These are phyloP conservation scores for Teratosphaeria gauchensis DNA, from an alignment of 2,329 filamentous ascomycete genomes.

Conservation along the genomic window DNA sequence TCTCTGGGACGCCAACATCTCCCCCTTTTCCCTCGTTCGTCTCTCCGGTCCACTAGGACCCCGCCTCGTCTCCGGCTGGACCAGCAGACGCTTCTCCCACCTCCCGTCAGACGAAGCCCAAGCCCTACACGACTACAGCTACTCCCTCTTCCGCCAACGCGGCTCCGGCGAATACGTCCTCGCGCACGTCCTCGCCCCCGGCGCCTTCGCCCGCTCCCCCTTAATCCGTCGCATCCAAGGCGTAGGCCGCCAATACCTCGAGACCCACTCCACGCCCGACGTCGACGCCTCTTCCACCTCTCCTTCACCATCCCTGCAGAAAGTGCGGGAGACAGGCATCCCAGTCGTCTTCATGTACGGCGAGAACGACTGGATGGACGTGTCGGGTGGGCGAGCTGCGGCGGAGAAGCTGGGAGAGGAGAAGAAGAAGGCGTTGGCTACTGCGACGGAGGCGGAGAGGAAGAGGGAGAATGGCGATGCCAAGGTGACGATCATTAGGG, in stretches of 20 bases:
- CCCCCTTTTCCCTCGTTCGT: constrained; percentile 83
- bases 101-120: constrained; percentile 70
- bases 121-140: constrained; percentile 85
- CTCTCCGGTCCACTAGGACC: constrained; percentile 84
- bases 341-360: constrained; percentile 93
- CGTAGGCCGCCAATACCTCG: constrained; percentile 63
- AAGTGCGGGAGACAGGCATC: constrained; percentile 53
- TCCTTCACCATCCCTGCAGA: constrained; percentile 4
- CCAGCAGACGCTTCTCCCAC: constrained; percentile 81
- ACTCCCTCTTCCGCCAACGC: constrained; percentile 83
- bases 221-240: constrained; percentile 78
- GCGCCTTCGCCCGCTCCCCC: constrained; percentile 81
- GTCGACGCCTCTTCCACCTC: constrained; percentile 15
- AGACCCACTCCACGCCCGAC: constrained; percentile 18
- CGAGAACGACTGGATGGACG: constrained; percentile 98
- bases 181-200: constrained; percentile 84
- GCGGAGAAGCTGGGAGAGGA: constrained; percentile 68
- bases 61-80: constrained; percentile 90
- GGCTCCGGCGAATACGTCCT: constrained; percentile 92
- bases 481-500: constrained; percentile 69
- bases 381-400: constrained; percentile 70
- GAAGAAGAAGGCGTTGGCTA: constrained; percentile 48
- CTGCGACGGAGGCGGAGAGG: constrained; percentile 57
- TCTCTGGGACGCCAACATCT: constrained; percentile 95
- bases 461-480: constrained; percentile 65